Evolutionary conservation across 768 basidiomycete genomes (phyloP).

Genomic region (Lentinula raphanica): DNA sequence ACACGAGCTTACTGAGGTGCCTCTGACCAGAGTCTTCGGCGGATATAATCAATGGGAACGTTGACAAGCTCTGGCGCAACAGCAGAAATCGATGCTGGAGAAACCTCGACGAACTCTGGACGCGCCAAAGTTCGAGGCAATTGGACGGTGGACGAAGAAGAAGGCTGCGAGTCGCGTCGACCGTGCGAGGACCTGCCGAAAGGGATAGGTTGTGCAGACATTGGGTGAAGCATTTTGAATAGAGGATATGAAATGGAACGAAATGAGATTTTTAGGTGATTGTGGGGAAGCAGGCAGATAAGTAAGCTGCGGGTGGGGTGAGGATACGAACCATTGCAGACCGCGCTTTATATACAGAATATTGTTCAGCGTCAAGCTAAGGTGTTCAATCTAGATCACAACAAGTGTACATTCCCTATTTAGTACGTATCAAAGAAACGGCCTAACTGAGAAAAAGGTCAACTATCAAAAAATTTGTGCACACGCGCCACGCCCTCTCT

Average conservation of each 20-base stretch:
- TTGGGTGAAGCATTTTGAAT: conserved; percentile 24
- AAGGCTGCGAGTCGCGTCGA: conserved; percentile 25
- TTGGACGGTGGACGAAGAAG: conserved; percentile 36
- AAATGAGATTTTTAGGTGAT: neutral
- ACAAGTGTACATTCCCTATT: neutral
- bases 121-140: conserved; percentile 69
- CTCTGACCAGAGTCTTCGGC: conserved; percentile 47
- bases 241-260: neutral
- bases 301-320: neutral
- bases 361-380: neutral
- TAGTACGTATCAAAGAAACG: neutral
- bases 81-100: conserved; percentile 54
- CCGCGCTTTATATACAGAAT: conserved; percentile 2
- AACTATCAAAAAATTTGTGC: neutral
- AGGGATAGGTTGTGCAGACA: conserved; percentile 37
- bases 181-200: conserved; percentile 34
- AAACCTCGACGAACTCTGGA: conserved; percentile 53
- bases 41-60: conserved; percentile 67
- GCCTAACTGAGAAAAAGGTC: neutral
- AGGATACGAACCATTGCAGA: neutral
- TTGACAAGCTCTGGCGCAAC: conserved; percentile 61
- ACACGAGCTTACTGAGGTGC: conserved; percentile 34
- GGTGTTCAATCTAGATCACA: neutral
- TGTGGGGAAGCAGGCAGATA: neutral
- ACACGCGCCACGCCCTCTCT: neutral